Evolutionary conservation across 2,329 filamentous ascomycete species (phyloP).

Genomic region (Ophiosphaerella narmari): DNA sequence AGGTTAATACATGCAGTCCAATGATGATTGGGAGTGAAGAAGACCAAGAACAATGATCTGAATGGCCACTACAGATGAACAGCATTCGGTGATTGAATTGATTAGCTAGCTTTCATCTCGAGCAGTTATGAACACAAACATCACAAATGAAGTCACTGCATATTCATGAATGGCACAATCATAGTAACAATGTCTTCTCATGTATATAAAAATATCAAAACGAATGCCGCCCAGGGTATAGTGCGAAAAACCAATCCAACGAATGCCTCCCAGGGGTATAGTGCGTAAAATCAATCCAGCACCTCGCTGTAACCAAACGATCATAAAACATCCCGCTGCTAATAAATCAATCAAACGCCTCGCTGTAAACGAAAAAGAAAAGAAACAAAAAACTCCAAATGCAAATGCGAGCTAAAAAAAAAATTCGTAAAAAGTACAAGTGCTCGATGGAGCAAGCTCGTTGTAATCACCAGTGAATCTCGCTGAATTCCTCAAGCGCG

Average conservation of each 20-base stretch:
- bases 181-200: background rate
- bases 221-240: constrained; percentile 5
- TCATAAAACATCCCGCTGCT: background rate
- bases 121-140: too few relatives aligned
- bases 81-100: too few relatives aligned
- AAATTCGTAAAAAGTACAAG: background rate
- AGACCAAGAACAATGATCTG: too few relatives aligned
- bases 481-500: background rate
- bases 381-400: background rate
- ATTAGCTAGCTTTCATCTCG: too few relatives aligned
- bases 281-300: background rate
- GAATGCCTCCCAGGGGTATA: background rate
- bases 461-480: background rate
- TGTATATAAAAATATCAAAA: background rate
- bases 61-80: too few relatives aligned
- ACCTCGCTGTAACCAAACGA: background rate
- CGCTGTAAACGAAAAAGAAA: background rate
- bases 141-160: too few relatives aligned
- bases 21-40: too few relatives aligned
- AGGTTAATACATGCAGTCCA: too few relatives aligned
- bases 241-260: background rate
- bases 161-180: too few relatives aligned
- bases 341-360: background rate
- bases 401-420: background rate
- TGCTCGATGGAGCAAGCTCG: background rate